Evolutionary conservation across 1,139 yeast genomes (phyloP), one percentile per base, ranked within the genome.

Genomic region (Magnusiomyces tetraspermus): DNA sequence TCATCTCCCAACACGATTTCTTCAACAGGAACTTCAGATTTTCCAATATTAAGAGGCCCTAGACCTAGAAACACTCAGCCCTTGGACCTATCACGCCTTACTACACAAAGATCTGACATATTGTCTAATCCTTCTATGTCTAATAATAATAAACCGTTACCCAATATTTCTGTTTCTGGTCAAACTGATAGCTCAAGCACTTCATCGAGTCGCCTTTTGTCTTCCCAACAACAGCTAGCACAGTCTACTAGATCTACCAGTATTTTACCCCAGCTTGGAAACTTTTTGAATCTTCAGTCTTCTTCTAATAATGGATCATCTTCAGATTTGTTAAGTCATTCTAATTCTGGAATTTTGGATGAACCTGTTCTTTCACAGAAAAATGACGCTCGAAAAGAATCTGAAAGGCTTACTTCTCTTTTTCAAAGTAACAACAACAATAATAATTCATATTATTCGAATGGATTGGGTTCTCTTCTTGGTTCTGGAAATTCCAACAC

Each of bases 261-360:
- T 19, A 45, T 45, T 4, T 11, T 31, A 31, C 40, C 48, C 23
- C 48, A 45, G 26, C 40, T 45, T 19, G 38, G 37, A 45, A 45
- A 31, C 19, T 45, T 31, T 45, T 31, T 45, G 26, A 45, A 30
- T 11, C 17, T 45, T 3, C n/a, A 28, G 13, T 19, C 42, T 38
- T 38, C 42, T 21, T 38, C 42, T 19, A 5, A 10, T 8, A 38
- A 38, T 15, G 24, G 42, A 15, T 33, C 38, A 19, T 38, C 42
- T 19, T 5, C 42, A 5, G 42, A 38, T 21, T 5, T 38, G 24
- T 15, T 38, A 38, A 38, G 21, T n/a, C 8, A 17, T 38, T 19
- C 42, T 5, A n/a, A n/a, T n/a, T 38, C 42, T 17, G 24, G 24
- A 19, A 17, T 38, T n/a, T n/a, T 38, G 5, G 42, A 38, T 5